phyloP scores from a whole-genome alignment of 73 alveolate genomes.

The Stentor roeselii region DNA sequence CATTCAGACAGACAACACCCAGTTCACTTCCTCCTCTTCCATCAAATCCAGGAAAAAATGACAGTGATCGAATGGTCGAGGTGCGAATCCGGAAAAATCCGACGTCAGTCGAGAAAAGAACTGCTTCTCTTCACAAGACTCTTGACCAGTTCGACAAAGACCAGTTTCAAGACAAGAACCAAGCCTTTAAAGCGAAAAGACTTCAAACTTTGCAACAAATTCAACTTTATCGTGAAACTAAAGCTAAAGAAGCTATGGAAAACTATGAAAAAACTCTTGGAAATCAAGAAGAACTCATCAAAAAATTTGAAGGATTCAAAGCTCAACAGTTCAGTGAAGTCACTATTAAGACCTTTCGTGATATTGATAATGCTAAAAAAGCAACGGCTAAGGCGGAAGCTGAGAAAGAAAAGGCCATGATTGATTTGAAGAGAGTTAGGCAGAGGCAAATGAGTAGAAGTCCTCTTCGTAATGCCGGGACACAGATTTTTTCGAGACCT shows the following conservation, averaged over 20 bases:
- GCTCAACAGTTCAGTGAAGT: background rate
- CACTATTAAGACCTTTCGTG: background rate
- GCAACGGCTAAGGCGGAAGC: background rate
- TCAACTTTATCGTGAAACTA: background rate
- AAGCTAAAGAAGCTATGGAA: background rate
- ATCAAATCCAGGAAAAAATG: background rate
- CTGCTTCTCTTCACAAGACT: background rate
- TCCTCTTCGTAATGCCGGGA: background rate
- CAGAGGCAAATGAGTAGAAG: background rate
- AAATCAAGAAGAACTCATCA: background rate
- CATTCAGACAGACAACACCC: background rate
- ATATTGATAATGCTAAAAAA: constrained; percentile 17
- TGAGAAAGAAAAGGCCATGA: constrained; percentile 1
- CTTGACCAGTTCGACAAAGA: constrained; percentile 1
- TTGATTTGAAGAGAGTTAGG: background rate
- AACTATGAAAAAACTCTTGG: background rate
- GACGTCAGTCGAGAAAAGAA: constrained; percentile 9
- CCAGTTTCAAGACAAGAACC: background rate
- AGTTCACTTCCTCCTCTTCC: background rate
- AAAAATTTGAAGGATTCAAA: background rate
- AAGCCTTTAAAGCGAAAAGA: background rate
- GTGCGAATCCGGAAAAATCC: background rate
- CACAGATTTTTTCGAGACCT: background rate
- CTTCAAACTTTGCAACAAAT: background rate
- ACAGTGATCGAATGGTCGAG: background rate